Evolutionary conservation across 306 rosid genomes (phyloP).

Genomic region (Rosa rugosa): DNA sequence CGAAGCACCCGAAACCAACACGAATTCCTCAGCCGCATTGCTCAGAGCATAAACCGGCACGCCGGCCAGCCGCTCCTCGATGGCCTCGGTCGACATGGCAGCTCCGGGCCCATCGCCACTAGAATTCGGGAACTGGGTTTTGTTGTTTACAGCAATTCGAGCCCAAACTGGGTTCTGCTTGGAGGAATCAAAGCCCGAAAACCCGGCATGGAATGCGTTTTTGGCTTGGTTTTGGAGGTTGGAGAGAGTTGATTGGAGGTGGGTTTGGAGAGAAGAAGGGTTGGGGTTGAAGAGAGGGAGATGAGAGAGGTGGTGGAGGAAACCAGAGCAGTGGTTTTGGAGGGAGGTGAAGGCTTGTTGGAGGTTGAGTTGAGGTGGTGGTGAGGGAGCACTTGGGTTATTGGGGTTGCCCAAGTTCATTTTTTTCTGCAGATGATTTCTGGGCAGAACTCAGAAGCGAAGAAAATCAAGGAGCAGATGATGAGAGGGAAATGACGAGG

Average conservation of each 20-base stretch:
- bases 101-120: slow-evolving; percentile 15
- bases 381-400: slow-evolving; percentile 20
- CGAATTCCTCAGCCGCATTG: slow-evolving; percentile 74
- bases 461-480: not conserved
- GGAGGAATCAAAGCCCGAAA: slow-evolving; percentile 27
- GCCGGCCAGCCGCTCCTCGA: slow-evolving; percentile 79
- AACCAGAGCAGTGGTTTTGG: slow-evolving; percentile 45
- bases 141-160: slow-evolving; percentile 37
- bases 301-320: slow-evolving; percentile 37
- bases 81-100: slow-evolving; percentile 56
- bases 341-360: slow-evolving; percentile 40
- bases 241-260: slow-evolving; percentile 37
- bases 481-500: not conserved
- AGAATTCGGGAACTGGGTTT: slow-evolving; percentile 2
- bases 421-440: slow-evolving; percentile 6
- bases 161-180: slow-evolving; percentile 51
- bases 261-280: slow-evolving; percentile 36
- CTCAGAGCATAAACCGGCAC: slow-evolving; percentile 93
- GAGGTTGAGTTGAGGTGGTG: slow-evolving; percentile 29
- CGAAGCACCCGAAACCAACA: slow-evolving; percentile 74
- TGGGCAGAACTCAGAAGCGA: not conserved
- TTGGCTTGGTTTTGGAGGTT: slow-evolving; percentile 41
- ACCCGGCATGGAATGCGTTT: slow-evolving; percentile 25
- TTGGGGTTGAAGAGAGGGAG: slow-evolving; percentile 33
- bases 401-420: slow-evolving; percentile 40